Percentiles rank a stretch among this genome's conserved stretches.
Evolutionary conservation across 2,329 filamentous ascomycete species (phyloP).

Genomic region (Aspergillus sp.): DNA sequence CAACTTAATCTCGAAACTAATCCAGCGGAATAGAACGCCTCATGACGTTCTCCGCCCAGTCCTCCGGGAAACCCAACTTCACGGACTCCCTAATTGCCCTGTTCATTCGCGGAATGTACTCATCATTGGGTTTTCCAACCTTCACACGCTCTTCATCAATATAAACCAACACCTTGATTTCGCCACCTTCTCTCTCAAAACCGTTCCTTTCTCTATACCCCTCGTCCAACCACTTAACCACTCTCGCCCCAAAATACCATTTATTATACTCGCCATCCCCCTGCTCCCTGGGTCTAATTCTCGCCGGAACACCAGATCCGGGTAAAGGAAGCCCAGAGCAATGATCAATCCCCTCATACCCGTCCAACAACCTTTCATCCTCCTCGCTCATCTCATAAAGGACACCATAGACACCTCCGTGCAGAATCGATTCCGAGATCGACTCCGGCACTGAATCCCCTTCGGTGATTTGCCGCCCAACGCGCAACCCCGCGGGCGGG

Average conservation of each 20-base stretch:
- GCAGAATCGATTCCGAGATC: constrained; percentile 15
- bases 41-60: constrained; percentile 41
- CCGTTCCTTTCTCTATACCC: constrained; percentile 10
- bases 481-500: constrained; percentile 24
- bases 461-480: constrained; percentile 19
- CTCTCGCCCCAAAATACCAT: constrained; percentile 33
- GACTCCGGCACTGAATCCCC: constrained; percentile 19
- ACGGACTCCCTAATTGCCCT: constrained; percentile 41
- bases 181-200: constrained; percentile 4
- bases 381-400: constrained; percentile 41
- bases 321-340: constrained; percentile 9
- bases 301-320: constrained; percentile 8
- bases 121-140: constrained; percentile 32
- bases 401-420: constrained; percentile 39
- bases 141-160: constrained; percentile 41
- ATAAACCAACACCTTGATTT: constrained; percentile 39
- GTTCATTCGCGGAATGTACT: constrained; percentile 46
- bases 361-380: constrained; percentile 39
- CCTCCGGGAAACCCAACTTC: constrained; percentile 32
- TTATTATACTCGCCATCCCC: constrained; percentile 39
- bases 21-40: constrained; percentile 36
- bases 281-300: constrained; percentile 32
- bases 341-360: constrained; percentile 39
- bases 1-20: constrained; percentile 3
- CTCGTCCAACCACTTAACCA: constrained; percentile 33